phyloP scores from a whole-genome alignment of 2,329 filamentous ascomycete genomes.

The Coniochaeta prunicola region DNA sequence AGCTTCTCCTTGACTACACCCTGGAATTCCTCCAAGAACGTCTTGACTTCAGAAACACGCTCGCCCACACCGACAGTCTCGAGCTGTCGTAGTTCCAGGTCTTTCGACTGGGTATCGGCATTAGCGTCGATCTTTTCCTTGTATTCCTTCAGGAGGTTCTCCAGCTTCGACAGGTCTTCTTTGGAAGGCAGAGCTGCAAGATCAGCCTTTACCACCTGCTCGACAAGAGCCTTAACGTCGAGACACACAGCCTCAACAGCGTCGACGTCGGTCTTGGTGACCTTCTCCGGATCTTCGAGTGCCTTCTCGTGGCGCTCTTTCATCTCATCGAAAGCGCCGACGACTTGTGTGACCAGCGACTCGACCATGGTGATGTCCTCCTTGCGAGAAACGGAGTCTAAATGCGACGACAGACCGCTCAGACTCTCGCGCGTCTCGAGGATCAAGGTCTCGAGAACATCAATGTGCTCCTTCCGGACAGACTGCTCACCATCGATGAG shows the following conservation, averaged over 20 bases:
- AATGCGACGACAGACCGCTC: constrained; percentile 54
- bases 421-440: constrained; percentile 71
- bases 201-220: constrained; percentile 65
- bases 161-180: constrained; percentile 66
- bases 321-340: constrained; percentile 67
- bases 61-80: constrained; percentile 75
- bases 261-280: constrained; percentile 77
- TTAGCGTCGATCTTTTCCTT: constrained; percentile 58
- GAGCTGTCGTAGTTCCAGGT: constrained; percentile 74
- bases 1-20: constrained; percentile 70
- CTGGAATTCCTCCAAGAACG: constrained; percentile 70
- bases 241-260: constrained; percentile 72
- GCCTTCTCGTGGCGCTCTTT: constrained; percentile 49
- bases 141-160: constrained; percentile 60
- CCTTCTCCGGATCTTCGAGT: constrained; percentile 51
- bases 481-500: constrained; percentile 64
- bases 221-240: constrained; percentile 76
- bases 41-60: constrained; percentile 71
- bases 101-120: constrained; percentile 67
- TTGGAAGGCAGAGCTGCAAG: constrained; percentile 66
- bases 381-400: constrained; percentile 67
- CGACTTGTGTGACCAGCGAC: constrained; percentile 70
- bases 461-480: constrained; percentile 58
- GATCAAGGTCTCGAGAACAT: constrained; percentile 58
- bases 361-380: constrained; percentile 74